Base-by-base conservation (phyloP, 768 basidiomycete species). In the Clavulina sp. region DNA sequence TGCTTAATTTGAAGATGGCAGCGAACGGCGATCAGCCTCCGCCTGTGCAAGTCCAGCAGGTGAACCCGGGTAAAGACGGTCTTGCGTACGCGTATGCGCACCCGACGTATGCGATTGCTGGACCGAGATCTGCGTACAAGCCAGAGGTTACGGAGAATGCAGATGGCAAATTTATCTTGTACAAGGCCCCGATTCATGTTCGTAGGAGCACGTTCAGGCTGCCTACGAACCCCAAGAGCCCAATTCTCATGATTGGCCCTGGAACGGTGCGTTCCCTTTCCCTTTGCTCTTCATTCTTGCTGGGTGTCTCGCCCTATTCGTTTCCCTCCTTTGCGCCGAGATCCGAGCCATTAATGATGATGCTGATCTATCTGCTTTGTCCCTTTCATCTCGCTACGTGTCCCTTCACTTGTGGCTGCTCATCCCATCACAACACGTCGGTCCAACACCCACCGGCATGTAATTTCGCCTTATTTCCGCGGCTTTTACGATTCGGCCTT, bases 241-340 rank as follows among this genome's bases (percentile, higher is more conserved):
- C 95, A 1, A 83, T 99, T 48, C 87, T 99, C 66, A 97, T 99
- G 95, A 78, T 99, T 63, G 95, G 95, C 38, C 95, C 95, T 55
- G 95, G 95, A 50, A 99, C 92, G 52, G 91, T 93, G 63, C 69
- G 86, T 76, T 34, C 43, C 30, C 13, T 19, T 26, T 51, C 5
- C 13, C 43, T 46, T 26, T n/a, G n/a, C n/a, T n/a, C n/a, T n/a
- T n/a, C n/a, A n/a, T n/a, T n/a, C n/a, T n/a, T n/a, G n/a, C n/a
- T n/a, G n/a, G n/a, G n/a, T n/a, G n/a, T n/a, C n/a, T n/a, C n/a
- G n/a, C n/a, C n/a, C n/a, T n/a, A n/a, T n/a, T n/a, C n/a, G n/a
- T n/a, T n/a, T n/a, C n/a, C n/a, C n/a, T n/a, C n/a, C n/a, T n/a
- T n/a, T n/a, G n/a, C n/a, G n/a, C n/a, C n/a, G n/a, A n/a, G n/a